phyloP scores from a whole-genome alignment of 805 yeast species.

The Wickerhamiella vanderwaltii region DNA sequence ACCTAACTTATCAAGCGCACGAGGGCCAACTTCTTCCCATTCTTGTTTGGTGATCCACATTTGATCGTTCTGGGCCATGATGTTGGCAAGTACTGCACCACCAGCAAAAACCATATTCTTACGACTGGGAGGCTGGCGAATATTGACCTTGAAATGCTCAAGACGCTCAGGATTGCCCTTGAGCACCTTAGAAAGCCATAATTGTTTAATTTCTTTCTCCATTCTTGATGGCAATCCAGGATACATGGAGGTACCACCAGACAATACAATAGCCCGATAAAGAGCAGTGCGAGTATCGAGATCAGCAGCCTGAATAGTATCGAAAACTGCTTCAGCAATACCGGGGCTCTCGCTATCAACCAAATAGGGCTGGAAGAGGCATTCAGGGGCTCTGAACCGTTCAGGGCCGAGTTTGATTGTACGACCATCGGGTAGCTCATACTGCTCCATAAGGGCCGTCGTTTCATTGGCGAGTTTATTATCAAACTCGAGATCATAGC shows the following conservation, averaged over 20 bases:
- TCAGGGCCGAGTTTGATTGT: conserved; percentile 88
- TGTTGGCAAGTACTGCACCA: conserved; percentile 94
- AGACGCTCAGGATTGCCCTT: conserved; percentile 78
- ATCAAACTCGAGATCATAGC: conserved; percentile 87
- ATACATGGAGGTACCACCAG: conserved; percentile 98
- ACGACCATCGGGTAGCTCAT: conserved; percentile 95
- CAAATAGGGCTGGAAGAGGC: conserved; percentile 88
- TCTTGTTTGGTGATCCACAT: conserved; percentile 96
- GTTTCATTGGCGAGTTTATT: conserved; percentile 81
- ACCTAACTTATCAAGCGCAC: conserved; percentile 75
- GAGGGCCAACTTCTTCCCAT: conserved; percentile 95
- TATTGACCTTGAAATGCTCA: conserved; percentile 79
- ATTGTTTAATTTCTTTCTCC: conserved; percentile 91
- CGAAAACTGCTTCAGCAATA: conserved; percentile 82
- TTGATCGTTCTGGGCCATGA: conserved; percentile 96
- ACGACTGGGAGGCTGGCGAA: conserved; percentile 98
- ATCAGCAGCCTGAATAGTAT: conserved; percentile 89
- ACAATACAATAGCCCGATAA: conserved; percentile 81
- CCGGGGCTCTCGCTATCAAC: conserved; percentile 97
- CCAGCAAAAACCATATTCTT: conserved; percentile 98
- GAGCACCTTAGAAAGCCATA: conserved; percentile 83
- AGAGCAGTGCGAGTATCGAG: conserved; percentile 82
- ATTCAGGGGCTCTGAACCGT: conserved; percentile 93
- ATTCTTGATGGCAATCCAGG: conserved; percentile 94
- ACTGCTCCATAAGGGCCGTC: conserved; percentile 82